Base-by-base conservation (phyloP, 306 rosid genomes). In the Ceratonia siliqua region DNA sequence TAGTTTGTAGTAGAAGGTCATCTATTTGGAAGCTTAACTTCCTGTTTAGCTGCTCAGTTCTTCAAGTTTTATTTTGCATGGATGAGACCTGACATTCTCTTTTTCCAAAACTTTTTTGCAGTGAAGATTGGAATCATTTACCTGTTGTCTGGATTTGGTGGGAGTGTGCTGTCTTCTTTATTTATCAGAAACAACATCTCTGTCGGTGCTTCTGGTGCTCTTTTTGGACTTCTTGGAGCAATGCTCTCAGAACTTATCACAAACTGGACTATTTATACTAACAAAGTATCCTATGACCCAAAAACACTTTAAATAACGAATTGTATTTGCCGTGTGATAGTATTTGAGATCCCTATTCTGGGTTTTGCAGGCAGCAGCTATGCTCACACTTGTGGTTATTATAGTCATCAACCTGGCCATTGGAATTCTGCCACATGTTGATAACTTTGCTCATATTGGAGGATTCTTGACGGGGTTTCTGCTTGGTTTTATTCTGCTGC, bases 211-310 rank as follows among this genome's bases (percentile, higher is more conserved):
- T 94, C 98, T 24, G 96, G 98, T 63, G 91, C 96, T 18, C 90
- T 91, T n/a, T 89, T 91, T 56, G 98, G 98, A 67, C 92, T 94
- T 63, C 97, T 91, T 63, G 97, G 98, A 75, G 96, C 96, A 80
- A 94, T 91, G 97, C 84, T 94, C 7, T 89, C 98, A 1, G 98
- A 94, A 76, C 97, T 94, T 53, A 20, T 94, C 46, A 89, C 98
- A 28, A 94, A 94, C 72, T 94, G 96, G 98, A 84, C 89, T 57
- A 88, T 91, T n/a, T 94, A 94, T 73, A 63, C 91, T 62, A 91
- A 94, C 70, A 94, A 89, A 87, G 96, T 93, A 42, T n/a, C n/a
- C n/a, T n/a, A n/a, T n/a, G n/a, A n/a, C n/a, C n/a, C n/a, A n/a
- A n/a, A n/a, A n/a, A n/a, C n/a, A n/a, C n/a, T n/a, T n/a, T n/a